Percentiles rank a stretch among this genome's conserved stretches.
Conservation (phyloP, 768 basidiomycete species). For the Boletus subparvulus region DNA sequence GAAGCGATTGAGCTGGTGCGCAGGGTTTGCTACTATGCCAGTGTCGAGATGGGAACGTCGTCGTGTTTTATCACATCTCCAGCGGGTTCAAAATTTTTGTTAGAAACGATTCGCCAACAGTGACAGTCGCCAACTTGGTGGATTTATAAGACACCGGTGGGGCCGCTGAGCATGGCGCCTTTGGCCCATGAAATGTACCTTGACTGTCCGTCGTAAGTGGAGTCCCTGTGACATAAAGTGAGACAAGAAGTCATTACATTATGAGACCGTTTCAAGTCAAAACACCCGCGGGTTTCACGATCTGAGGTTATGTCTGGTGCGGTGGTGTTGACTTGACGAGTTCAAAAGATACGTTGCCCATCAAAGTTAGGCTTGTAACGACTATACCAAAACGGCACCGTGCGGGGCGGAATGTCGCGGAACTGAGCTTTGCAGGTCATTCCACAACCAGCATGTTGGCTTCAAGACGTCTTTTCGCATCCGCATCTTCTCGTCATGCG, state of each 20-base stretch:
- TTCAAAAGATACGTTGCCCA: too few relatives aligned
- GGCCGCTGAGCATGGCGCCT: too few relatives aligned
- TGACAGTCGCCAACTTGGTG: background rate
- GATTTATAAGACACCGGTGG: too few relatives aligned
- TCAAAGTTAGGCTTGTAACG: too few relatives aligned
- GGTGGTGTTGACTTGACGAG: background rate
- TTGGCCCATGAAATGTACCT: background rate
- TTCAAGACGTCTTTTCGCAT: background rate
- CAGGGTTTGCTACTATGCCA: background rate
- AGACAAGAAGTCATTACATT: background rate
- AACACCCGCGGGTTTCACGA: slow-evolving; percentile 4
- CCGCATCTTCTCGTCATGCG: background rate
- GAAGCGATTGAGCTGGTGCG: background rate
- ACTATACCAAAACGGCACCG: background rate
- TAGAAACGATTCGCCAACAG: background rate
- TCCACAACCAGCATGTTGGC: slow-evolving; percentile 11
- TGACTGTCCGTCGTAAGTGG: background rate
- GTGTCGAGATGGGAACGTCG: background rate
- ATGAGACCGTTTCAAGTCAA: background rate
- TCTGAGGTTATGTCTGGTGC: background rate
- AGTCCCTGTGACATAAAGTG: background rate
- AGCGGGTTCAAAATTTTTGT: background rate
- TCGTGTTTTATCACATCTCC: background rate
- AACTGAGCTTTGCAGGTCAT: background rate
- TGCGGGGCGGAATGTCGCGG: slow-evolving; percentile 4